Conservation (phyloP, 2,329 filamentous ascomycete species). For the Clonostachys solani region DNA sequence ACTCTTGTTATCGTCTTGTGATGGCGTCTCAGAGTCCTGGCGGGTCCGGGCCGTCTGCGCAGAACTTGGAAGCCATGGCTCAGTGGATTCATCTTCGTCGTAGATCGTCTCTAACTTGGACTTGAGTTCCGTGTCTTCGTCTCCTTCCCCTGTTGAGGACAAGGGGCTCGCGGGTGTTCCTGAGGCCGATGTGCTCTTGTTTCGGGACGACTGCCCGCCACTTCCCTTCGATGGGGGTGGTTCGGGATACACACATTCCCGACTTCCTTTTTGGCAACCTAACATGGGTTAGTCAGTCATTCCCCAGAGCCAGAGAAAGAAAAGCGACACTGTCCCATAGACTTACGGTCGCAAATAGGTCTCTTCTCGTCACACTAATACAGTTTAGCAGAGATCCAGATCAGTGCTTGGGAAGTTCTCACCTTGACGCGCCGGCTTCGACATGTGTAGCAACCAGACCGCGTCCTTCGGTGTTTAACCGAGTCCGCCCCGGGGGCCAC, state of each 20-base stretch:
- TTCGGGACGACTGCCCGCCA: slow-evolving; percentile 11
- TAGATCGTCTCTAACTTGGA: slow-evolving; percentile 45
- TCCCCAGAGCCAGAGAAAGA: slow-evolving; percentile 1
- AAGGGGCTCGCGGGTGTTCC: slow-evolving; percentile 31
- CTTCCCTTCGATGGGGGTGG: slow-evolving; percentile 41
- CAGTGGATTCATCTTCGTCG: slow-evolving; percentile 48
- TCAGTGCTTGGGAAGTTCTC: slow-evolving; percentile 12
- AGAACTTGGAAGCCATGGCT: neutral
- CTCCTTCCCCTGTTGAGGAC: slow-evolving; percentile 51
- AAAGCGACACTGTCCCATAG: neutral
- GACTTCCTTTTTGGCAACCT: slow-evolving; percentile 88
- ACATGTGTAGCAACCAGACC: slow-evolving; percentile 92
- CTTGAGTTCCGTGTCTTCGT: slow-evolving; percentile 35
- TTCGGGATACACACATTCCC: slow-evolving; percentile 89
- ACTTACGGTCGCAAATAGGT: slow-evolving; percentile 76
- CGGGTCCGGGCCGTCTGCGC: no score
- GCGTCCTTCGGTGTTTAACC: slow-evolving; percentile 88
- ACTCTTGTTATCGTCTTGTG: slow-evolving; percentile 44
- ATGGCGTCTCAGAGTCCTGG: slow-evolving; percentile 44
- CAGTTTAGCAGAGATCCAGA: neutral
- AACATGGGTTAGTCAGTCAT: neutral
- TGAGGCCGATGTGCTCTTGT: slow-evolving; percentile 8
- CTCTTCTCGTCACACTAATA: slow-evolving; percentile 84
- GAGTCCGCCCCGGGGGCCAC: slow-evolving; percentile 38
- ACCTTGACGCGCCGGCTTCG: slow-evolving; percentile 82